phyloP scores from a whole-genome alignment of 441 rosid species.

The Adansonia grandidieri region DNA sequence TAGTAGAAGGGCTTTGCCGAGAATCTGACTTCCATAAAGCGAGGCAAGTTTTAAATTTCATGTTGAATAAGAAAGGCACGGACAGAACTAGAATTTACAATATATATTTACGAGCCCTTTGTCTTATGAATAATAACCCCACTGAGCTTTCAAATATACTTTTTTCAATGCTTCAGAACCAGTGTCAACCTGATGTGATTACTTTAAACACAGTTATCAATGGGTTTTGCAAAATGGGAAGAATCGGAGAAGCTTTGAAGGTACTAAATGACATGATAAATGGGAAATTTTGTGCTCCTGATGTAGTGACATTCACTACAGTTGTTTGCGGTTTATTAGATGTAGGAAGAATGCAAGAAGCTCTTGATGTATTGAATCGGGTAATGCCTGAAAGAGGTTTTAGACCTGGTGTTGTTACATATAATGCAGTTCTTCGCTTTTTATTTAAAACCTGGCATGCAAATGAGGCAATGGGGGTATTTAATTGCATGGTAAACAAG shows the following conservation, averaged over 20 bases:
- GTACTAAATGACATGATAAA: conserved; percentile 70
- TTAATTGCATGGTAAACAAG: conserved; percentile 49
- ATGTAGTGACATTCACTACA: conserved; percentile 71
- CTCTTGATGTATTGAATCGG: conserved; percentile 50
- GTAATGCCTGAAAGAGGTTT: conserved; percentile 58
- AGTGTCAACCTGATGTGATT: conserved; percentile 72
- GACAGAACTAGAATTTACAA: conserved; percentile 68
- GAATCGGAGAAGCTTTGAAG: conserved; percentile 68
- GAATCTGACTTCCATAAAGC: conserved; percentile 60
- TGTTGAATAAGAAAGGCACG: conserved; percentile 57
- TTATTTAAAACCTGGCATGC: conserved; percentile 52
- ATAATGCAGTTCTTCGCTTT: conserved; percentile 69
- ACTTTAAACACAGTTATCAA: conserved; percentile 75
- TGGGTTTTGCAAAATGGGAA: conserved; percentile 79
- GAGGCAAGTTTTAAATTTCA: conserved; percentile 50
- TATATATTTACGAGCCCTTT: conserved; percentile 73
- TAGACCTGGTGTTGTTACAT: conserved; percentile 64
- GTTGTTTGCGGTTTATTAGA: conserved; percentile 60
- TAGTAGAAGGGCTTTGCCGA: conserved; percentile 70
- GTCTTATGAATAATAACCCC: conserved; percentile 51
- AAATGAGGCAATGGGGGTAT: conserved; percentile 59
- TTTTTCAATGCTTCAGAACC: conserved; percentile 73
- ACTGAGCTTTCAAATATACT: conserved; percentile 69
- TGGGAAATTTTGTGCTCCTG: conserved; percentile 76
- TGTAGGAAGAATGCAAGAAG: conserved; percentile 60